Conservation (phyloP, 345 rosid species). For the Dipteronia sinensis region DNA sequence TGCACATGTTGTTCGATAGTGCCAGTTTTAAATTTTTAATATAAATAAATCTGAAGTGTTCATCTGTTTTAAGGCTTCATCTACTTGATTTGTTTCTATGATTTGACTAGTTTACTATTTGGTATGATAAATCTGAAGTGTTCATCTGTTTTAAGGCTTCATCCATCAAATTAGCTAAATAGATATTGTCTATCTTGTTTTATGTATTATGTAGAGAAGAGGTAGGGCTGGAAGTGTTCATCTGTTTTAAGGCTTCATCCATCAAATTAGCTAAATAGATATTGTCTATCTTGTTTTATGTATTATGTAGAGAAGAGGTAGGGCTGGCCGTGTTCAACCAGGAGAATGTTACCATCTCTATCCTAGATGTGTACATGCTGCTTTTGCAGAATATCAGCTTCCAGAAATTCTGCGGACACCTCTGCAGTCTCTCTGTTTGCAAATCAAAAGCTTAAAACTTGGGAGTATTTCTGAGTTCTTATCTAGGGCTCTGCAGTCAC, state of each 20-base stretch:
- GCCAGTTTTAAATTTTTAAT: not conserved
- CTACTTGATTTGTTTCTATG: not conserved
- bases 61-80: not conserved
- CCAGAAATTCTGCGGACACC: slow-evolving; percentile 97
- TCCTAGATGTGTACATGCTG: slow-evolving; percentile 81
- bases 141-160: too few species aligned
- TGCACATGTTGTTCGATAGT: not conserved
- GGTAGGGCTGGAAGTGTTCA: slow-evolving; percentile 96
- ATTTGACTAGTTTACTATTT: not conserved
- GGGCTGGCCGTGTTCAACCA: slow-evolving; percentile 94
- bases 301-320: slow-evolving; percentile 77
- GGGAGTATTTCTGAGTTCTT: slow-evolving; percentile 87
- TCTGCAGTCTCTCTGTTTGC: slow-evolving; percentile 88
- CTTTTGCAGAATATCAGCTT: slow-evolving; percentile 87
- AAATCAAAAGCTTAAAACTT: slow-evolving; percentile 82
- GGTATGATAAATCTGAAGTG: not conserved
- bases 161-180: slow-evolving; percentile 1
- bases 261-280: slow-evolving; percentile 1
- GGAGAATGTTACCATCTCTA: slow-evolving; percentile 92
- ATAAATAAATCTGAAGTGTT: not conserved
- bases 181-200: slow-evolving; percentile 4
- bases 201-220: slow-evolving; percentile 61
- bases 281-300: slow-evolving; percentile 11
- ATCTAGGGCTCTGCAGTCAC: slow-evolving; percentile 88
- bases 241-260: too few species aligned